These are phyloP conservation scores for Pseudogymnoascus sp. DNA, from an alignment of 2,329 filamentous ascomycete species.

Conservation along the genomic window DNA sequence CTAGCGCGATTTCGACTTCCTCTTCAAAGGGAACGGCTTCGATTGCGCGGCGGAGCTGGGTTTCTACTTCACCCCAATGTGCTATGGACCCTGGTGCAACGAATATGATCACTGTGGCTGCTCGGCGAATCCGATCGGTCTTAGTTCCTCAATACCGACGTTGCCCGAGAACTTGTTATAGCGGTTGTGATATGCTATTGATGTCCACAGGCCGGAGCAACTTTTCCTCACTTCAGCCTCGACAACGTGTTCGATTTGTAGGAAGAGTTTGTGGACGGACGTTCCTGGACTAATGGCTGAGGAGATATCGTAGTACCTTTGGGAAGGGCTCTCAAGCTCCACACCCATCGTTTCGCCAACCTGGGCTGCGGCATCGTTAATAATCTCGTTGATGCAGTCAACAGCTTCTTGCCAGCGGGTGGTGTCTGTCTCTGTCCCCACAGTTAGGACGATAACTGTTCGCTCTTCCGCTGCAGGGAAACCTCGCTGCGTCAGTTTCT, in stretches of 20 bases:
- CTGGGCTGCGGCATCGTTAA: not conserved
- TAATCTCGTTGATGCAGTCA: not conserved
- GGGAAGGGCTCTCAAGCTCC: not conserved
- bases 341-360: not conserved
- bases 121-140: too few relatives aligned
- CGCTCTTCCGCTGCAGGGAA: not conserved
- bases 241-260: not conserved
- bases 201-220: not conserved
- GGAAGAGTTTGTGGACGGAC: not conserved
- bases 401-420: not conserved
- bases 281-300: not conserved
- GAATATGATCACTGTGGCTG: not conserved
- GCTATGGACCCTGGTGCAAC: not conserved
- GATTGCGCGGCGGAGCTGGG: not conserved
- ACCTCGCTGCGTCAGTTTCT: not conserved
- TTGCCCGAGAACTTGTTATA: not conserved
- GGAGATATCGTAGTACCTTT: not conserved
- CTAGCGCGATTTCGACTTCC: not conserved
- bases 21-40: not conserved
- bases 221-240: not conserved
- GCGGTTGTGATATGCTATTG: not conserved
- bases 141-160: too few relatives aligned
- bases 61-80: not conserved
- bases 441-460: not conserved
- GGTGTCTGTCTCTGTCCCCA: not conserved